Evolutionary conservation across 371 early-diverging fungal genomes (phyloP), one percentile per base, ranked within the genome.

Genomic region (Capillidium heterosporum): DNA sequence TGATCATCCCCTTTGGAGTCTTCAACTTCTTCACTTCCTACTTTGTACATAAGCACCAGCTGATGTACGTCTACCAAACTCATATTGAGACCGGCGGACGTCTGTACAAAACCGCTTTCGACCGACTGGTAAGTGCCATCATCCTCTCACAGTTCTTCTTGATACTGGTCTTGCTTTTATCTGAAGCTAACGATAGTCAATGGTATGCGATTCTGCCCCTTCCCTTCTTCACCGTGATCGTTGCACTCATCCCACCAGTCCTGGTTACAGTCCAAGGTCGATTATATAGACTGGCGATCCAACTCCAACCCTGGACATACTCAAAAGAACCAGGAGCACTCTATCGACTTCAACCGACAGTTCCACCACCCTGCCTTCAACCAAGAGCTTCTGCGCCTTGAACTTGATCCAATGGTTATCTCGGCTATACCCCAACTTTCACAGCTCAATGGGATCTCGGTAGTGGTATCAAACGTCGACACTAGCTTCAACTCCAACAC

Each of bases 31-130:
- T 48, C 17, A 32, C 55, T 19, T 42, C 59, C 15, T 31, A 35
- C 32, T 24, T 59, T 31, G 48, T 59, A 1, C 55, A 59, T n/a
- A 42, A 48, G 39, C 55, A 59, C 48, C 59, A 59, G 47, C 13
- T 55, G 24, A 59, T 59, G 59, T 59, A 47, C 39, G 59, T 53
- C 1, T 59, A 55, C 40, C 47, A 44, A 23, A 52, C 56, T 24
- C 28, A 40, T 28, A 23, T 59, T 32, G 59, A 59, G 23, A 55
- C 55, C n/a, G 53, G 53, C 1, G 53, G 53, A 13, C 10, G 31
- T 13, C 48, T 47, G 32, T 59, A 56, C 55, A 53, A 47, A 13
- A 46, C 55, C 2, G 35, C 39, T 4, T 59, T 59, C 21, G 55
- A 59, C 40, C 43, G 53, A 7, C 8, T 59, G 2, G 11, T 54